phyloP scores from a whole-genome alignment of 345 rosid genomes.

The Streptanthus diversifolius region DNA sequence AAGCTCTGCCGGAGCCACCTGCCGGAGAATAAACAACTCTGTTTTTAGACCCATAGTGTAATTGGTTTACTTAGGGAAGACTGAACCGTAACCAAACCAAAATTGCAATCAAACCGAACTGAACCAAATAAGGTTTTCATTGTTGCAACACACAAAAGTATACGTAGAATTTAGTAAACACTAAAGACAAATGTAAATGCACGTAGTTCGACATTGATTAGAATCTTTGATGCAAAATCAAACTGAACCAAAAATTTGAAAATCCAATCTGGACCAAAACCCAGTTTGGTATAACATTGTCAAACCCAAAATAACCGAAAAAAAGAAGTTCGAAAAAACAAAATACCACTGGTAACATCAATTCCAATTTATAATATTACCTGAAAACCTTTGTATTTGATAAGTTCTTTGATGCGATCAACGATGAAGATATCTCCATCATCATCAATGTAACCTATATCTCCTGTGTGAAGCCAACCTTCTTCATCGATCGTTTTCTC shows the following conservation, averaged over 20 bases:
- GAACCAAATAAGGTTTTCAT: no score
- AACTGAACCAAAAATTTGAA: no score
- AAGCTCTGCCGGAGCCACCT: constrained; percentile 95
- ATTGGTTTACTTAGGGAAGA: not conserved
- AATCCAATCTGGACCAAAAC: no score
- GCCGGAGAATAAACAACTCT: not conserved
- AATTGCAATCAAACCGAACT: not conserved
- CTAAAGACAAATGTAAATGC: no score
- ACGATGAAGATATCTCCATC: constrained; percentile 91
- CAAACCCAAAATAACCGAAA: no score
- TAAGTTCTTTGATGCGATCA: constrained; percentile 90
- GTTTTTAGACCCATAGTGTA: not conserved
- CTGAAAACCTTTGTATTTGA: constrained; percentile 95
- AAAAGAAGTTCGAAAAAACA: no score
- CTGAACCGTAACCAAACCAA: not conserved
- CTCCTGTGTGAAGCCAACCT: constrained; percentile 95
- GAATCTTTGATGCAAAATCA: no score
- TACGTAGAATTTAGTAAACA: no score
- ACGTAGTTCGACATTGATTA: no score
- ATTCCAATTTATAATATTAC: constrained; percentile 33
- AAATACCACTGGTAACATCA: no score
- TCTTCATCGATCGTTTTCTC: constrained; percentile 61
- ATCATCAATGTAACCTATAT: constrained; percentile 80
- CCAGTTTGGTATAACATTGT: no score
- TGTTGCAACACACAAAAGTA: no score